phyloP scores from a whole-genome alignment of 768 basidiomycete species.

The Zangia roseola region DNA sequence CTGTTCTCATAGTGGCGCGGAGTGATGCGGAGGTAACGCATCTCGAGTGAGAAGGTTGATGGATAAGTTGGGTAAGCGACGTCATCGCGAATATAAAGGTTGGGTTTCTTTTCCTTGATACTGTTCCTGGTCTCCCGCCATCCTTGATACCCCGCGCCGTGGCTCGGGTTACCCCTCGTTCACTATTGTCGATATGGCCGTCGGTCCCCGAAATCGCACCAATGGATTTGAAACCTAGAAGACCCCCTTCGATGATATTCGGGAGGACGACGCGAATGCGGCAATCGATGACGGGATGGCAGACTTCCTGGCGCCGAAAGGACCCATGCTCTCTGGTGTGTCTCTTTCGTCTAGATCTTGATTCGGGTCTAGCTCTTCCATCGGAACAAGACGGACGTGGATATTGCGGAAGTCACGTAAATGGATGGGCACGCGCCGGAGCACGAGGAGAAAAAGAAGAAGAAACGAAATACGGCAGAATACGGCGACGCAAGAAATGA shows the following conservation, averaged over 20 bases:
- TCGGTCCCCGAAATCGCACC: too few species aligned
- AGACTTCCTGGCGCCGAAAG: background rate
- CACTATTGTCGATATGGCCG: background rate
- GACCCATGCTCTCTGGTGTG: background rate
- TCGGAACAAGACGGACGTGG: conserved; percentile 6
- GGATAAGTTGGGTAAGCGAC: conserved; percentile 2
- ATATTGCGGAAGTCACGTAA: background rate
- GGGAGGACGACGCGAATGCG: background rate
- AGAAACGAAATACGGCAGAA: background rate
- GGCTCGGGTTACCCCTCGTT: background rate
- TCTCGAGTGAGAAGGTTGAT: background rate
- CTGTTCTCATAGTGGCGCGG: conserved; percentile 1
- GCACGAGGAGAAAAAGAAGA: background rate
- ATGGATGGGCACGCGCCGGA: background rate
- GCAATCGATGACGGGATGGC: background rate
- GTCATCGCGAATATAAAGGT: conserved; percentile 4
- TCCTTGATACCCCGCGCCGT: background rate
- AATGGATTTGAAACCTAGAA: too few species aligned
- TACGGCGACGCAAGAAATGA: background rate
- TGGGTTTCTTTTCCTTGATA: background rate
- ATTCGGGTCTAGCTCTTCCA: too few species aligned
- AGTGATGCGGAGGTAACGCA: conserved; percentile 2
- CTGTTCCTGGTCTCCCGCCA: background rate
- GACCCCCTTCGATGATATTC: background rate
- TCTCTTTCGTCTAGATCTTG: background rate